Conservation (phyloP, 2,329 filamentous ascomycete genomes). For the Botryotinia convoluta region DNA sequence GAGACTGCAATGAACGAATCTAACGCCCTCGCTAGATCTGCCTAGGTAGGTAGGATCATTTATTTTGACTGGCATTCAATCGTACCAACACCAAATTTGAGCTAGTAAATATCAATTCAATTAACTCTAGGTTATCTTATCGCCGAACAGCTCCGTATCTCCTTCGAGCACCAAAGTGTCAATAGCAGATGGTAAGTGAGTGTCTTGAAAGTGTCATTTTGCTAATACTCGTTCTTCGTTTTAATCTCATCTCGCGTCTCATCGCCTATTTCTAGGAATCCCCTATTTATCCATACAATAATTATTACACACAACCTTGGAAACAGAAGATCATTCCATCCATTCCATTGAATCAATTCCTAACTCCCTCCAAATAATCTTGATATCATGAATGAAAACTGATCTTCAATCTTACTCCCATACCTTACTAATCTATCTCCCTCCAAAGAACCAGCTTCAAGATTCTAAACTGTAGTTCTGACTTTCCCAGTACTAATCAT, state of each 20-base stretch:
- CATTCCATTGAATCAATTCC: not conserved
- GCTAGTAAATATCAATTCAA: not conserved
- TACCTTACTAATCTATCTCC: not conserved
- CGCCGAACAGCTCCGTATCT: not conserved
- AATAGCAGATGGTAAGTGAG: not conserved
- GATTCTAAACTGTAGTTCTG: not conserved
- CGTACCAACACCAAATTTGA: not conserved
- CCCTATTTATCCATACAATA: not conserved
- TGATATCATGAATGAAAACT: conserved; percentile 14
- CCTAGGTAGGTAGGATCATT: too few relatives aligned
- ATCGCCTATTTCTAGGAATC: not conserved
- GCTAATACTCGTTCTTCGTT: not conserved
- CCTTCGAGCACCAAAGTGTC: not conserved
- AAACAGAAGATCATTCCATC: not conserved
- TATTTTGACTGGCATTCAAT: not conserved
- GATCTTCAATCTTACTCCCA: not conserved
- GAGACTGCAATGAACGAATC: not conserved
- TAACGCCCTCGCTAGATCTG: too few relatives aligned
- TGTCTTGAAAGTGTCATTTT: too few relatives aligned
- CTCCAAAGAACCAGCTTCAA: not conserved
- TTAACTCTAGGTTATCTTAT: not conserved
- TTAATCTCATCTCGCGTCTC: conserved; percentile 2
- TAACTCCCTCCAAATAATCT: conserved; percentile 14
- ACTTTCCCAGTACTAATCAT: conserved; percentile 42
- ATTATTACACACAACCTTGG: conserved; percentile 1